Evolutionary conservation across 2,329 filamentous ascomycete genomes (phyloP), one percentile per base, ranked within the genome.

Genomic region (Penicillium sumatraense): DNA sequence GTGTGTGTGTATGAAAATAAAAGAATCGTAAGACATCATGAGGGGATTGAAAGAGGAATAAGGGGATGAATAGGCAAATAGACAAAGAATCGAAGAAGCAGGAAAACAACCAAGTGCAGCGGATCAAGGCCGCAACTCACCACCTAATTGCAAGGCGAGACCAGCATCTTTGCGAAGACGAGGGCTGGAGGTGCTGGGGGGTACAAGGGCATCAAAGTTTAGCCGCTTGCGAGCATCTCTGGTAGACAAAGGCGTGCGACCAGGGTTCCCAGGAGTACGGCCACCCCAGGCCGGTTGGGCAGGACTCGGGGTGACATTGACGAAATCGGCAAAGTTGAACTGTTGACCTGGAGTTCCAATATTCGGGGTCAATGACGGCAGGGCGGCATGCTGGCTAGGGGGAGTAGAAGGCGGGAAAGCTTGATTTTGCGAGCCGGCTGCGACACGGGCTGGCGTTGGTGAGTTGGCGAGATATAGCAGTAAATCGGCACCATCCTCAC

Each of bases 251-350:
- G 91, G 92, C 0, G 92, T 96, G 72, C 89, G 91, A 24, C 67
- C 60, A 11, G 70, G 61, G 16, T 78, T 76, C 14, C 77, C 78
- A 16, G 85, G 85, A 29, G 85, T 87, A 27, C 83, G 80, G 27
- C 77, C 78, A 53, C 73, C 74, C 90, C 92, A 97, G 9, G 87
- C 84, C 64, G 87, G 91, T 77, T 97, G 95, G 23, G 91, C 95
- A 18, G 95, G 95, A 69, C 91, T 96, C 0, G 95, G 95, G 6
- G 95, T 96, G 72, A 98, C 93, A 76, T 98, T 97, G 71, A 98
- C 89, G 75, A 96, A 99, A 71, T 99, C 95, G 49, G 92, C 86
- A 77, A 98, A 96, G 78, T 98, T 96, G 75, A 98, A 96, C 47
- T 81, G 85, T 69, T 93, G 89, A 14, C 88, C 88, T 0, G 93